Evolutionary conservation across 1,139 yeast species (phyloP).

Genomic region (Sugiyamaella sp.): DNA sequence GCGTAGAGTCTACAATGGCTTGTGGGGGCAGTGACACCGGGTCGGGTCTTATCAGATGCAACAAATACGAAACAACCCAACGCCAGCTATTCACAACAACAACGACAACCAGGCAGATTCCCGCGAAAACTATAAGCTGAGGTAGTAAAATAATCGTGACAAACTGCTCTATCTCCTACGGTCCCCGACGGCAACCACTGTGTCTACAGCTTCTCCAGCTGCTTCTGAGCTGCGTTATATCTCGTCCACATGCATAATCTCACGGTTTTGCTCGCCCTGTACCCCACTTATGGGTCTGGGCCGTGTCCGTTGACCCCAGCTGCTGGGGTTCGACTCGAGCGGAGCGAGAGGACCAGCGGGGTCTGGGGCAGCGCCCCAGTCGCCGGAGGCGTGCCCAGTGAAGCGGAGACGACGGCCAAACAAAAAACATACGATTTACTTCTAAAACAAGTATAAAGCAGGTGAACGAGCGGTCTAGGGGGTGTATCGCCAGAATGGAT

Average conservation of each 20-base stretch:
- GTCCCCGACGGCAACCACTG: constrained; percentile 5
- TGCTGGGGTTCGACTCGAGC: background rate
- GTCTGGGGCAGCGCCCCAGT: background rate
- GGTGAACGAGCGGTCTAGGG: no score
- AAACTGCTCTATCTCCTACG: background rate
- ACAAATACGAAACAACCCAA: background rate
- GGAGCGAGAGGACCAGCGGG: background rate
- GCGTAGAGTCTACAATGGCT: background rate
- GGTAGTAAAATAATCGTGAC: constrained; percentile 8
- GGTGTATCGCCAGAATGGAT: constrained; percentile 24
- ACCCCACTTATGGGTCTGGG: no score
- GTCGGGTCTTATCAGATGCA: background rate
- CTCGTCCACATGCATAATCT: background rate
- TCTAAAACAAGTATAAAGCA: no score
- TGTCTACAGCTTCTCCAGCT: background rate
- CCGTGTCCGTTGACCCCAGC: background rate
- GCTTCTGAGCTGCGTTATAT: no score
- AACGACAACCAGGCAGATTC: constrained; percentile 9
- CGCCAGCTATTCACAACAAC: constrained; percentile 12
- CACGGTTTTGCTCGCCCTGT: background rate
- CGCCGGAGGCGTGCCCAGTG: background rate
- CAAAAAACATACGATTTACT: background rate
- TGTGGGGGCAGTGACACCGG: background rate
- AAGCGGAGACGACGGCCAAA: background rate
- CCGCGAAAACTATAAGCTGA: constrained; percentile 3